Evolutionary conservation across 768 basidiomycete genomes (phyloP).

Genomic region (Suillus subalutaceus): DNA sequence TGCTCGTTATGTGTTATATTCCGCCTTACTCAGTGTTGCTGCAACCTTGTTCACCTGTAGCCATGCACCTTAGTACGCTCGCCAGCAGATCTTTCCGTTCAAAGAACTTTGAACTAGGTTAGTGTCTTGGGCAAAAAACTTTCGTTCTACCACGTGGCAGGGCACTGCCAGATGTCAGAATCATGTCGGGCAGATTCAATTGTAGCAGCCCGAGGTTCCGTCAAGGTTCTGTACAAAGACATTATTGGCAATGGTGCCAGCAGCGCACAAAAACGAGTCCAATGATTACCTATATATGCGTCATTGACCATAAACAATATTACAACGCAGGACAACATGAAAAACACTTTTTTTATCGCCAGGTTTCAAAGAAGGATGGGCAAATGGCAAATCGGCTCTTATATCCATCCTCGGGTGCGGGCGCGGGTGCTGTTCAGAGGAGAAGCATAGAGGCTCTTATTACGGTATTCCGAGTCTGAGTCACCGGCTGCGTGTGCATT

Average conservation of each 20-base stretch:
- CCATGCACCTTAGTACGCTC: background rate
- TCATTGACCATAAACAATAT: background rate
- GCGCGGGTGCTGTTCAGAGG: background rate
- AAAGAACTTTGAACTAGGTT: background rate
- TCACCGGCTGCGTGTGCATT: background rate
- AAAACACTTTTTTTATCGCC: background rate
- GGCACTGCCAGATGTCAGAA: background rate
- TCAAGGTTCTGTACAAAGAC: background rate
- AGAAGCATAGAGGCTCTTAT: conserved; percentile 5
- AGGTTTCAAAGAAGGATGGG: background rate
- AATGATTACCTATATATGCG: background rate
- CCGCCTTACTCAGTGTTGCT: background rate
- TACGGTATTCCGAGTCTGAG: background rate
- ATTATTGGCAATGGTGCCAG: background rate
- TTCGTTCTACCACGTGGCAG: background rate
- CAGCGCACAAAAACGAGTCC: background rate
- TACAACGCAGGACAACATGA: background rate
- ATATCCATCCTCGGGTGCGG: background rate
- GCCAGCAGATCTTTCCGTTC: background rate
- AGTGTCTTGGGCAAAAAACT: background rate
- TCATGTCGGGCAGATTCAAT: background rate
- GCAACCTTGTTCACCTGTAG: background rate
- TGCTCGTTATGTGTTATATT: background rate
- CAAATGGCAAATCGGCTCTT: background rate
- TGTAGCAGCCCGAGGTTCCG: background rate